Percentiles rank a stretch among this genome's conserved stretches.
Evolutionary conservation across 2,329 filamentous ascomycete species (phyloP).

Genomic region (Tolypocladium capitatum): DNA sequence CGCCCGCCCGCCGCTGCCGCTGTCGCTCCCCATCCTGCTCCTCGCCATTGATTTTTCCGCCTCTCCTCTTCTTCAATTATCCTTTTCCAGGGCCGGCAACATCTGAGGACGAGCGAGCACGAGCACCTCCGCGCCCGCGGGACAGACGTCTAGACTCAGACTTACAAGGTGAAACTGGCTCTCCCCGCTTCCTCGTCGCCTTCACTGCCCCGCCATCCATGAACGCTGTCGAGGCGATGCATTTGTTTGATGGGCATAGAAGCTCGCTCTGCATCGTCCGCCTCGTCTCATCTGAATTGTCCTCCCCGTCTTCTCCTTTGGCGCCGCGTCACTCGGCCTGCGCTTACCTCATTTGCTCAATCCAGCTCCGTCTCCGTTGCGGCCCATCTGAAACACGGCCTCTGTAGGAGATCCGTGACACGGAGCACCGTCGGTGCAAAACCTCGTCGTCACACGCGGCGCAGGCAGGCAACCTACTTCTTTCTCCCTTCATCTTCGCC

Average conservation of each 20-base stretch:
- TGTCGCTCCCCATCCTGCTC: background rate
- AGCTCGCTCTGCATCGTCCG: background rate
- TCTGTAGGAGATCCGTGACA: conserved; percentile 5
- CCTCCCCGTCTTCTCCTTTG: background rate
- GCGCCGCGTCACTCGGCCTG: conserved; percentile 1
- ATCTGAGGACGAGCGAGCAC: background rate
- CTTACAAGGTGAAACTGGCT: conserved; percentile 1
- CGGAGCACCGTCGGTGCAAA: background rate
- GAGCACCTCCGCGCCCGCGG: background rate
- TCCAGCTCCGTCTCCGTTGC: conserved; percentile 7
- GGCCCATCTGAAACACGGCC: conserved; percentile 14
- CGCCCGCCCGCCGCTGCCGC: background rate
- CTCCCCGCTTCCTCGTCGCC: background rate
- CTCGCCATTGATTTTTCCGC: background rate
- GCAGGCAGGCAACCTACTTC: background rate
- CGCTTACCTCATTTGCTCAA: conserved; percentile 6
- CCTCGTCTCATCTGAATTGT: background rate
- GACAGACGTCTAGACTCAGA: background rate
- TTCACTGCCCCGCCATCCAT: background rate
- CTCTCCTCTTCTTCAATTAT: background rate
- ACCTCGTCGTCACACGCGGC: background rate
- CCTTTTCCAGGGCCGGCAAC: background rate
- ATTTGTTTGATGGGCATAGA: background rate
- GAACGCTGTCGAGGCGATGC: background rate
- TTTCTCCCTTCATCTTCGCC: conserved; percentile 1